Base-by-base conservation (phyloP, 1,139 yeast species). In the Scheffersomyces segobiensis region DNA sequence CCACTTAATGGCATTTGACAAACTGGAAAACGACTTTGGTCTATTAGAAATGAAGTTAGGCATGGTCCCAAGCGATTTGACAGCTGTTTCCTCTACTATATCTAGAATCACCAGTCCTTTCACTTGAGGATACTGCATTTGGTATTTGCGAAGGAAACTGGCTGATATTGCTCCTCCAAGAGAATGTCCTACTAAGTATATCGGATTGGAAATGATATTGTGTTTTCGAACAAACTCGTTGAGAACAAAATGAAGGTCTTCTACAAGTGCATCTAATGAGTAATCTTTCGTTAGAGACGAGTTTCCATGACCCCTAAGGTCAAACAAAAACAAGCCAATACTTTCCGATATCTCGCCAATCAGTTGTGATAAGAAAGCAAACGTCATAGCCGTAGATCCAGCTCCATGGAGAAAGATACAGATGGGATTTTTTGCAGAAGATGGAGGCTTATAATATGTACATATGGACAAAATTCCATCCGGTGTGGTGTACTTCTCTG, bases 21-120 rank as follows among this genome's bases (percentile, higher is more conserved):
- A 63, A 0, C 84, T 74, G 0, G 69, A 63, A 65, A 95, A 95
- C 1, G 68, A 63, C 32, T 69, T 68, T 0, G 99, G 98, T 49
- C 96, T 77, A 22, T 79, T 77, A 3, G 75, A 70, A 7, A 95
- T 77, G 62, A 91, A 90, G 22, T 72, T 68, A 3, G 87, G 84
- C 92, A 95, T 93, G 3, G 85, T 79, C 5, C 72, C 67, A 6
- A 95, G 75, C 0, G 97, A 87, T 47, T 83, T 82, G 1, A 89
- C 79, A 0, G 98, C 98, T 0, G 95, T 89, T 61, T 93, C 98
- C 69, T 95, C 99, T 3, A 95, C 98, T 1, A 96, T 96, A 71
- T 95, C 99, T 24, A 95, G 74, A 78, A 93, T 86, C 0, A 85
- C 83, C 5, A 95, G 73, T 0, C 98, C 99, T 52, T 80, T 77